Conservation (phyloP, 768 basidiomycete genomes). For the button mushroom (Agaricus bisporus) region DNA sequence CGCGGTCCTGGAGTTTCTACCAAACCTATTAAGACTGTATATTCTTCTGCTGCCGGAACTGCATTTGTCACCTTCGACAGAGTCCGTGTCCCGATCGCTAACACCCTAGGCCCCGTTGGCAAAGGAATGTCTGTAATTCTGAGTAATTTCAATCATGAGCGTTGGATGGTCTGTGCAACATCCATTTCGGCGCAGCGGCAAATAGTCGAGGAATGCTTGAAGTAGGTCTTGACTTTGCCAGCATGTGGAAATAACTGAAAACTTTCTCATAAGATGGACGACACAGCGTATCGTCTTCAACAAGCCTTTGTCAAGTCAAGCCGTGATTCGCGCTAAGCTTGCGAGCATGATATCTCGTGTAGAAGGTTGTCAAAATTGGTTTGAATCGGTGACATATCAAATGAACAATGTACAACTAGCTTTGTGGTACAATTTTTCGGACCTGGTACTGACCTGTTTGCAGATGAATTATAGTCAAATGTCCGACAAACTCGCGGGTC, state of each 20-base stretch:
- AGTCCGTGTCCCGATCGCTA: slow-evolving; percentile 74
- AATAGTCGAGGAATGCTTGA: slow-evolving; percentile 86
- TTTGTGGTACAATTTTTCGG: not conserved
- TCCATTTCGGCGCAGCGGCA: slow-evolving; percentile 72
- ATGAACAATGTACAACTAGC: slow-evolving; percentile 69
- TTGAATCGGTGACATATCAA: slow-evolving; percentile 85
- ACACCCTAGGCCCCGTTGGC: slow-evolving; percentile 85
- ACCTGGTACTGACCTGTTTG: not conserved
- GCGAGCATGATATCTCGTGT: slow-evolving; percentile 87
- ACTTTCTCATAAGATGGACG: slow-evolving; percentile 56
- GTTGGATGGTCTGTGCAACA: slow-evolving; percentile 79
- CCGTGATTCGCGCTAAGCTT: slow-evolving; percentile 86
- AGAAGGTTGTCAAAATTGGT: slow-evolving; percentile 83
- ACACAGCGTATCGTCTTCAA: slow-evolving; percentile 88
- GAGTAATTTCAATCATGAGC: slow-evolving; percentile 85
- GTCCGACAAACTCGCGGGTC: slow-evolving; percentile 80
- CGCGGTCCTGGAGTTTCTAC: slow-evolving; percentile 72
- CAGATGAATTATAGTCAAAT: slow-evolving; percentile 87
- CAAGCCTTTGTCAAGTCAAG: slow-evolving; percentile 73
- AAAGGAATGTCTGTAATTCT: slow-evolving; percentile 80
- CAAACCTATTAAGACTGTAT: slow-evolving; percentile 87
- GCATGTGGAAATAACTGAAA: not conserved
- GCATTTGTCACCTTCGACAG: slow-evolving; percentile 80
- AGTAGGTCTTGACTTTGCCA: slow-evolving; percentile 33
- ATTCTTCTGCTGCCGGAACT: slow-evolving; percentile 89